Evolutionary conservation across 257 asterid species (phyloP).

Genomic region (Fraxinus quadrangulata): DNA sequence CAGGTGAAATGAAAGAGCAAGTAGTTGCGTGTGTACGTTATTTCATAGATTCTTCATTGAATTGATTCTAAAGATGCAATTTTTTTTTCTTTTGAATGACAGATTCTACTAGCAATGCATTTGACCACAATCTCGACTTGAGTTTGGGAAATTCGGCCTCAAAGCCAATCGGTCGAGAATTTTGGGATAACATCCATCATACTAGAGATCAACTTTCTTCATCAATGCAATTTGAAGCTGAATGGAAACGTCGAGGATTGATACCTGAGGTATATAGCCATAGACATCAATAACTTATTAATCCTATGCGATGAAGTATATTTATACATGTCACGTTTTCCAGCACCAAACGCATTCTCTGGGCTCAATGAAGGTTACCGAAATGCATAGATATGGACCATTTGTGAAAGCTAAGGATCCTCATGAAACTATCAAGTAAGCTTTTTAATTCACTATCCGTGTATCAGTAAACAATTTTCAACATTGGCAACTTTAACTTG

Average conservation of each 20-base stretch:
- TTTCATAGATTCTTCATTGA: background rate
- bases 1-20: constrained; percentile 39
- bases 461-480: background rate
- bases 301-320: background rate
- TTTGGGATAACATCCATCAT: constrained; percentile 7
- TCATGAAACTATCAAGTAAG: constrained; percentile 50
- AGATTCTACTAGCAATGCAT: constrained; percentile 50
- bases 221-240: constrained; percentile 45
- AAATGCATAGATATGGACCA: constrained; percentile 43
- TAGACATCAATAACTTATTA: too few relatives aligned
- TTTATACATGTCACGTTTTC: background rate
- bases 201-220: constrained; percentile 36
- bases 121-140: constrained; percentile 76
- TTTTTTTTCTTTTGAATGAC: background rate
- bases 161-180: constrained; percentile 30
- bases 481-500: background rate
- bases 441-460: background rate
- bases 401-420: constrained; percentile 37
- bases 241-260: constrained; percentile 52
- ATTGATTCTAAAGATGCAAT: background rate
- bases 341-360: constrained; percentile 63
- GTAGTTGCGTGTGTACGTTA: background rate
- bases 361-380: constrained; percentile 34
- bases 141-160: constrained; percentile 73
- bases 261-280: constrained; percentile 47